These are phyloP conservation scores for Marasmius oreades DNA, from an alignment of 1,284 basidiomycete genomes.

Conservation along the genomic window DNA sequence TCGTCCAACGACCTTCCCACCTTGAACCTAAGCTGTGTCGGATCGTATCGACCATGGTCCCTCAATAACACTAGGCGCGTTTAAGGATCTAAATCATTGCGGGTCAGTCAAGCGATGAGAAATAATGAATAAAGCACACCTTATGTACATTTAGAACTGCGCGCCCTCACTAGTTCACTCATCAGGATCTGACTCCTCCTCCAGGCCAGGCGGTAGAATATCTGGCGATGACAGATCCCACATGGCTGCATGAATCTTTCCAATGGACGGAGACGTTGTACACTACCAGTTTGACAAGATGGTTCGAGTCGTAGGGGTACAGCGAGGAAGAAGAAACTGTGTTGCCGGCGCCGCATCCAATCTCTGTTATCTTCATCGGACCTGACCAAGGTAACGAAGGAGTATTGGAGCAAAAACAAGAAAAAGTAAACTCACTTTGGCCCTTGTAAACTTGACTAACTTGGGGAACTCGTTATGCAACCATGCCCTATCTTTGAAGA, in stretches of 20 bases:
- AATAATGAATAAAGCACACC: conserved; percentile 36
- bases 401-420: neutral
- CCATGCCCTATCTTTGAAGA: conserved; percentile 93
- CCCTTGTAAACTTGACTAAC: conserved; percentile 64
- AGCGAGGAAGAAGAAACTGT: conserved; percentile 84
- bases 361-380: conserved; percentile 71
- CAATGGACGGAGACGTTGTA: conserved; percentile 64
- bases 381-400: conserved; percentile 62
- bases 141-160: conserved; percentile 84
- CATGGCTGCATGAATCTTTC: conserved; percentile 76
- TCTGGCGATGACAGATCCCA: conserved; percentile 84
- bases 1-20: conserved; percentile 77
- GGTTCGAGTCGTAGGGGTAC: conserved; percentile 80
- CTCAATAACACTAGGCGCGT: conserved; percentile 80
- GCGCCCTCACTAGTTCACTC: conserved; percentile 95
- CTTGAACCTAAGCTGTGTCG: conserved; percentile 93
- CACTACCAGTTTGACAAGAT: conserved; percentile 91
- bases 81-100: conserved; percentile 70
- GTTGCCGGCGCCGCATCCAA: conserved; percentile 94
- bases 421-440: conserved; percentile 46
- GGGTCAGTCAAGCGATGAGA: neutral
- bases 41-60: conserved; percentile 91
- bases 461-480: conserved; percentile 92
- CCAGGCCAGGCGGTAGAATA: conserved; percentile 62
- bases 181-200: conserved; percentile 82